Evolutionary conservation across 768 basidiomycete genomes (phyloP).

Genomic region (Macrocybe gigantea): DNA sequence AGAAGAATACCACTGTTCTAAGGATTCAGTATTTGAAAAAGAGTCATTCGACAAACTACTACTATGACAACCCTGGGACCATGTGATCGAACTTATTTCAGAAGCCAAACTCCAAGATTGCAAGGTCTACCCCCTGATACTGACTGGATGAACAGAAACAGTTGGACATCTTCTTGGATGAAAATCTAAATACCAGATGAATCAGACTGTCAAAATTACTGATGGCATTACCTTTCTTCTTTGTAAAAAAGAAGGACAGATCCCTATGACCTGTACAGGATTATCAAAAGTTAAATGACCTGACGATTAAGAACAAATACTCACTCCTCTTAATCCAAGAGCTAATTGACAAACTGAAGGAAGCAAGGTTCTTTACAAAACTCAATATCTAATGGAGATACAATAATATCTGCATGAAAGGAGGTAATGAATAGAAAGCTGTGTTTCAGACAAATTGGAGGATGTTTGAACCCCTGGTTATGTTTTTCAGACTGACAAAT

Average conservation of each 20-base stretch:
- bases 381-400: slow-evolving; percentile 35
- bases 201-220: slow-evolving; percentile 19
- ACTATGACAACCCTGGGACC: slow-evolving; percentile 24
- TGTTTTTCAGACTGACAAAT: slow-evolving; percentile 32
- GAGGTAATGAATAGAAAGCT: slow-evolving; percentile 36
- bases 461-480: slow-evolving; percentile 29
- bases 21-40: slow-evolving; percentile 8
- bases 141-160: slow-evolving; percentile 19
- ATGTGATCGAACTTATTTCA: slow-evolving; percentile 26
- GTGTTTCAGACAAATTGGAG: slow-evolving; percentile 30
- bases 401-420: slow-evolving; percentile 27
- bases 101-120: slow-evolving; percentile 20
- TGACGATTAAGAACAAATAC: slow-evolving; percentile 24
- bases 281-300: slow-evolving; percentile 22
- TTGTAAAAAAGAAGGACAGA: slow-evolving; percentile 19
- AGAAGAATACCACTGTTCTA: slow-evolving; percentile 2
- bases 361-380: slow-evolving; percentile 22
- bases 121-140: slow-evolving; percentile 28
- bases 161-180: slow-evolving; percentile 19
- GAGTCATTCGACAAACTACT: slow-evolving; percentile 19
- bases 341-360: slow-evolving; percentile 17
- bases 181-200: slow-evolving; percentile 18
- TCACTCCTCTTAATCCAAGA: slow-evolving; percentile 24
- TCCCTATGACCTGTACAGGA: slow-evolving; percentile 21
- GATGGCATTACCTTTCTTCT: slow-evolving; percentile 18